phyloP scores from a whole-genome alignment of 306 rosid species.

The Inga oerstediana region DNA sequence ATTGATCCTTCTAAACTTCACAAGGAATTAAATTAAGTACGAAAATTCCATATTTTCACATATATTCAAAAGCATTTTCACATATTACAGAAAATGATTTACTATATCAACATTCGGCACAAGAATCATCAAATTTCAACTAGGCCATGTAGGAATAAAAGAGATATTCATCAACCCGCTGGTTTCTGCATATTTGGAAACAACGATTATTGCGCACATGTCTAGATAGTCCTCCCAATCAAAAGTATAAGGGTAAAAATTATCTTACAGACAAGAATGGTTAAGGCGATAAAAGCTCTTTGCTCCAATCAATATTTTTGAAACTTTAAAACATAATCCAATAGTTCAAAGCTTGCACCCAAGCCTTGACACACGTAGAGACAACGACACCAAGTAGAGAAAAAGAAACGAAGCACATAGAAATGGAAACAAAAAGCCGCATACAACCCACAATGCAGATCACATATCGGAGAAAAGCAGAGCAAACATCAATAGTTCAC shows the following conservation, averaged over 20 bases:
- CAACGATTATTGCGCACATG: background rate
- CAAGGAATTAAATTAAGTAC: too few species aligned
- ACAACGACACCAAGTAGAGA: too few species aligned
- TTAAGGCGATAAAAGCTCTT: background rate
- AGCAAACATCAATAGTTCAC: too few species aligned
- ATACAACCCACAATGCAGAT: too few species aligned
- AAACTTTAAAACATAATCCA: too few species aligned
- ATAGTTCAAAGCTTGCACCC: too few species aligned
- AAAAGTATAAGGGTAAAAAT: background rate
- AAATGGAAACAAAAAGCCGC: too few species aligned
- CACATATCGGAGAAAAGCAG: too few species aligned
- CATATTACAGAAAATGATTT: background rate
- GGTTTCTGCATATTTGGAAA: background rate
- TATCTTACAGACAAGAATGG: background rate
- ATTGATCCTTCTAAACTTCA: too few species aligned
- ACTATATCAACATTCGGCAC: background rate
- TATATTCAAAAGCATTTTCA: background rate
- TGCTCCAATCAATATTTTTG: too few species aligned
- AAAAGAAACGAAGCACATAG: too few species aligned
- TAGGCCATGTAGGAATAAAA: background rate
- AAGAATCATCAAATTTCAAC: background rate
- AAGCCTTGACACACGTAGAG: too few species aligned
- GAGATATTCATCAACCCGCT: background rate
- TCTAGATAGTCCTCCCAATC: background rate
- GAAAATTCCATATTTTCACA: background rate